Base-by-base conservation (phyloP, 2,329 filamentous ascomycete genomes). In the Zasmidium cellare region DNA sequence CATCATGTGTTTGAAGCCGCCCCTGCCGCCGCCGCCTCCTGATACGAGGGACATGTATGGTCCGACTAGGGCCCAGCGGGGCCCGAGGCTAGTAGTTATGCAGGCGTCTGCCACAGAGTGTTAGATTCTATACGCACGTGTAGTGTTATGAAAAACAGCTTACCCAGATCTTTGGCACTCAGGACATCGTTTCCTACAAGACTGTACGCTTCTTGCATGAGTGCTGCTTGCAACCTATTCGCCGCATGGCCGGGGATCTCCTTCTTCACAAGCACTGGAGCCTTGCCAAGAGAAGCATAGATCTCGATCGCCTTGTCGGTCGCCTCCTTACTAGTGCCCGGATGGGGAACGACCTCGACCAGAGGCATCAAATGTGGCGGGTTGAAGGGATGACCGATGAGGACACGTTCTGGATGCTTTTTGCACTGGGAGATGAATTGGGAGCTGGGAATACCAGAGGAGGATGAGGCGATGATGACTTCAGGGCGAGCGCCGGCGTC, bases 321-420 rank as follows among this genome's bases (percentile, higher is more conserved):
- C 3, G 64, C 62, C 1, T 48, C 51, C 0, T 56, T 12, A 3
- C 64, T 52, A 0, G 75, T 77, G 46, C 64, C 60, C 1, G 58
- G 47, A 1, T 74, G 71, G 12, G 72, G 73, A 1, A 79, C 77
- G 0, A 80, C 74, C 60, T 80, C 77, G 19, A 80, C 76, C 16
- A 80, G 69, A 0, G 77, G 77, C 31, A 80, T 76, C 18, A 80
- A 65, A 58, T 80, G 77, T 5, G 77, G 77, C 3, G 78, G 78
- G 60, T 80, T 80, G 68, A 79, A 80, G 0, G 78, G 77, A 61
- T 80, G 78, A 7, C 76, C 77, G 23, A 80, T 71, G 0, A 77
- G 63, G 45, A 75, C 68, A 9, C 75, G 69, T 18, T 63, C 65
- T 0, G 75, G 71, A 23, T 68, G 59, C 16, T 48, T 24, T 14